Conservation (phyloP, 2,329 filamentous ascomycete genomes). For the Fusarium sulawesiense region DNA sequence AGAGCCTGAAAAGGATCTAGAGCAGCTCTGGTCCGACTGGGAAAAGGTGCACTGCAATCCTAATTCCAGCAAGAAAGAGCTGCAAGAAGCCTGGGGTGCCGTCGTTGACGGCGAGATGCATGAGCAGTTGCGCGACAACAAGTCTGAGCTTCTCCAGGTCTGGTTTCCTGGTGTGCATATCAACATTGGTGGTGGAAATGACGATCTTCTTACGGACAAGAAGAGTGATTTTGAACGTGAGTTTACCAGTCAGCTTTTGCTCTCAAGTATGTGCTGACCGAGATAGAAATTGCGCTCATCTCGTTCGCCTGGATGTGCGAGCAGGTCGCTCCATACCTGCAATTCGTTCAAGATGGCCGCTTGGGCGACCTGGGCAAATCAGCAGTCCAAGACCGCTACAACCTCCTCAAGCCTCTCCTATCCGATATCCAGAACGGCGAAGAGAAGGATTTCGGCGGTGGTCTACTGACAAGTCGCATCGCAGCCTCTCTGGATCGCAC, state of each 20-base stretch:
- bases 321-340: conserved; percentile 37
- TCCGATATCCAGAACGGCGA: conserved; percentile 26
- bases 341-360: conserved; percentile 24
- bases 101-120: conserved; percentile 39
- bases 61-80: conserved; percentile 14
- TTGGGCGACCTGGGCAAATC: conserved; percentile 26
- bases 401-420: conserved; percentile 39
- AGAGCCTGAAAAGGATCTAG: conserved; percentile 12
- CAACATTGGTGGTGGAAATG: conserved; percentile 44
- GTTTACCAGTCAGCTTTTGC: not conserved
- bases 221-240: conserved; percentile 44
- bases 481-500: conserved; percentile 20
- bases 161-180: conserved; percentile 47
- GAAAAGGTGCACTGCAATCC: conserved; percentile 14
- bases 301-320: conserved; percentile 46
- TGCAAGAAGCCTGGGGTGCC: conserved; percentile 27
- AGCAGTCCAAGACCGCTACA: conserved; percentile 36
- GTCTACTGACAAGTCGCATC: conserved; percentile 24
- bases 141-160: conserved; percentile 39
- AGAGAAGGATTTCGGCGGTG: conserved; percentile 33
- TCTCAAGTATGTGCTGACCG: conserved; percentile 1
- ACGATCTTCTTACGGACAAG: conserved; percentile 34
- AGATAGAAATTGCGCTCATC: conserved; percentile 42
- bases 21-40: conserved; percentile 30
- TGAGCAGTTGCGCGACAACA: conserved; percentile 18